Percentiles rank a stretch among this genome's conserved stretches.
These are phyloP conservation scores for Brassica cretica DNA, from an alignment of 345 rosid genomes.

Conservation along the genomic window DNA sequence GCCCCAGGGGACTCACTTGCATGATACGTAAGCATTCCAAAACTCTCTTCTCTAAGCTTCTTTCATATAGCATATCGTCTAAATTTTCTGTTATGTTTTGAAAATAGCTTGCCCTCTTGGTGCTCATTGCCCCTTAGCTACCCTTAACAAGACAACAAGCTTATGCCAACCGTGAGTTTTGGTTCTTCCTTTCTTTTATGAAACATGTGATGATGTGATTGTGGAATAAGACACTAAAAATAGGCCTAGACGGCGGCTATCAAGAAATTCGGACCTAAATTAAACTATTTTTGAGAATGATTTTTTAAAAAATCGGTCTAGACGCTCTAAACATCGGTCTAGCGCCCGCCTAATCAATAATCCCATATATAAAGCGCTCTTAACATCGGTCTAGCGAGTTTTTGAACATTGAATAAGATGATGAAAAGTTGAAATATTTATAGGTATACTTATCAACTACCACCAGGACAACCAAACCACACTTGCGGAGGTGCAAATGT, in stretches of 20 bases:
- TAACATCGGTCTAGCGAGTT: too few relatives aligned
- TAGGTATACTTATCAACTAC: slow-evolving; percentile 84
- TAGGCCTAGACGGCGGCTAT: too few relatives aligned
- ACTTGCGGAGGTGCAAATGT: slow-evolving; percentile 94
- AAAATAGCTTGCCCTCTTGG: slow-evolving; percentile 42
- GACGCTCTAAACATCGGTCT: too few relatives aligned
- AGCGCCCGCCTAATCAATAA: too few relatives aligned
- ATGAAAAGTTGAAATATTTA: slow-evolving; percentile 37
- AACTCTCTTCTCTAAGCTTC: background rate
- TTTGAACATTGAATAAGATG: background rate
- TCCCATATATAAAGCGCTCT: too few relatives aligned
- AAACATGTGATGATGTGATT: background rate
- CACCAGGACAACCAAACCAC: slow-evolving; percentile 69
- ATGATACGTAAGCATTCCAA: slow-evolving; percentile 76
- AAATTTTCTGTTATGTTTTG: background rate
- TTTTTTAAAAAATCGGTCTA: too few relatives aligned
- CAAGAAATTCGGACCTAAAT: too few relatives aligned
- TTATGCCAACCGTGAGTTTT: slow-evolving; percentile 41
- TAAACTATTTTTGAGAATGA: too few relatives aligned
- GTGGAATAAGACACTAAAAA: background rate
- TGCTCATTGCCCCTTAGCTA: slow-evolving; percentile 39
- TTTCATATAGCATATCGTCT: background rate
- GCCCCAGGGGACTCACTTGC: slow-evolving; percentile 90
- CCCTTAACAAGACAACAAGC: slow-evolving; percentile 29
- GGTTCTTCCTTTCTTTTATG: background rate